phyloP scores from a whole-genome alignment of 441 rosid species.

The Erysimum pusillum region DNA sequence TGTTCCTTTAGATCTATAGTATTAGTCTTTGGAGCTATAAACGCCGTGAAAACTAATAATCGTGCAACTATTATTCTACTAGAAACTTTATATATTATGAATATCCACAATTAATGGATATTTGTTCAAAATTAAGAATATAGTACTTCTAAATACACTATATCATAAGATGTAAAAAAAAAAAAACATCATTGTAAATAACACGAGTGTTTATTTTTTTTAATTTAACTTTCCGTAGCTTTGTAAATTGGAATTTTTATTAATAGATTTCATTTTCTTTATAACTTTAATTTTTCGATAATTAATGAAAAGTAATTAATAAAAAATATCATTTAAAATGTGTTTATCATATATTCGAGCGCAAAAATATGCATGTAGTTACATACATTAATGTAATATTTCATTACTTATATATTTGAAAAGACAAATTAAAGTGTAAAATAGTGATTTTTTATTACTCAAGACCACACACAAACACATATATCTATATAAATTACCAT shows the following conservation, averaged over 20 bases:
- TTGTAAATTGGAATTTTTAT: not conserved
- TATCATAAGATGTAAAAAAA: too few species aligned
- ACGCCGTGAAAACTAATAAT: not conserved
- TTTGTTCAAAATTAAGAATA: not conserved
- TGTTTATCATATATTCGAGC: not conserved
- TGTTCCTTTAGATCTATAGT: not conserved
- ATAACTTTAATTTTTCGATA: not conserved
- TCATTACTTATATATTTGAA: not conserved
- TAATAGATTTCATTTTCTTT: not conserved
- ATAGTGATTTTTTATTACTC: constrained; percentile 23
- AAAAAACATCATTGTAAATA: not conserved
- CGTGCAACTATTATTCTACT: too few species aligned
- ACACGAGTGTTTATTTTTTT: not conserved
- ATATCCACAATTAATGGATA: not conserved
- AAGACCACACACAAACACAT: constrained; percentile 27
- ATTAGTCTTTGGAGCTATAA: not conserved
- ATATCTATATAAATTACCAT: not conserved
- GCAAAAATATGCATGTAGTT: not conserved
- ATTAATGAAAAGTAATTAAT: too few species aligned
- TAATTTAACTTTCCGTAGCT: not conserved
- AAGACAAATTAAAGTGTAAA: constrained; percentile 9
- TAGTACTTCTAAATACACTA: not conserved
- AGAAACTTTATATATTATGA: not conserved
- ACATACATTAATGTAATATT: constrained; percentile 5
- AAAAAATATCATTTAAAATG: too few species aligned